Evolutionary conservation across 2,329 filamentous ascomycete genomes (phyloP).

Genomic region (Thielaviopsis musarum): DNA sequence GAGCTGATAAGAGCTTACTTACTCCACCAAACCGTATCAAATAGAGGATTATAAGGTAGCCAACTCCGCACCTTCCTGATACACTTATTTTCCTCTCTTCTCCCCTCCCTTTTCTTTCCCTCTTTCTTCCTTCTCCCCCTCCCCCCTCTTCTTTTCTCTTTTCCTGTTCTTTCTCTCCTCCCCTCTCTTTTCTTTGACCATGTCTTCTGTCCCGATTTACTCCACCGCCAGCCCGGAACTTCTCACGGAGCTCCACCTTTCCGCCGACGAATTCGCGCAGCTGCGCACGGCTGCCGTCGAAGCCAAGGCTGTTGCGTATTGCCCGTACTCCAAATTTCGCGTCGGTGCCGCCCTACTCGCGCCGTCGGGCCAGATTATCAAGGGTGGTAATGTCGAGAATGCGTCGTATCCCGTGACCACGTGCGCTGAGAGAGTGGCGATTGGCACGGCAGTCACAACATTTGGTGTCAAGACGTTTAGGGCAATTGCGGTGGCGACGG

Average conservation of each 20-base stretch:
- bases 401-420: conserved; percentile 86
- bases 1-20: background rate
- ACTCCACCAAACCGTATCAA: too few relatives aligned
- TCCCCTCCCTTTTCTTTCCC: too few relatives aligned
- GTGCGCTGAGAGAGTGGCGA: conserved; percentile 82
- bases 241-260: conserved; percentile 28
- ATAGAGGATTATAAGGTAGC: too few relatives aligned
- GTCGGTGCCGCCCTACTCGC: conserved; percentile 68
- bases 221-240: conserved; percentile 17
- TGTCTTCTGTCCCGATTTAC: conserved; percentile 14
- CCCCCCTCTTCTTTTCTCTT: background rate
- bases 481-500: conserved; percentile 73
- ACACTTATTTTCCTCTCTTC: too few relatives aligned
- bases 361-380: conserved; percentile 23
- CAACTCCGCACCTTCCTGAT: too few relatives aligned
- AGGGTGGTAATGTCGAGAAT: conserved; percentile 86
- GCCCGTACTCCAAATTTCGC: conserved; percentile 83
- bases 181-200: background rate
- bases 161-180: background rate
- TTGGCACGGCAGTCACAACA: conserved; percentile 58
- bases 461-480: conserved; percentile 41
- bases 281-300: conserved; percentile 46
- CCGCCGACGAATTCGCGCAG: conserved; percentile 42
- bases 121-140: background rate
- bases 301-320: conserved; percentile 70